Evolutionary conservation across 129 eudicot species (phyloP).

Genomic region (Smallanthus sonchifolius): DNA sequence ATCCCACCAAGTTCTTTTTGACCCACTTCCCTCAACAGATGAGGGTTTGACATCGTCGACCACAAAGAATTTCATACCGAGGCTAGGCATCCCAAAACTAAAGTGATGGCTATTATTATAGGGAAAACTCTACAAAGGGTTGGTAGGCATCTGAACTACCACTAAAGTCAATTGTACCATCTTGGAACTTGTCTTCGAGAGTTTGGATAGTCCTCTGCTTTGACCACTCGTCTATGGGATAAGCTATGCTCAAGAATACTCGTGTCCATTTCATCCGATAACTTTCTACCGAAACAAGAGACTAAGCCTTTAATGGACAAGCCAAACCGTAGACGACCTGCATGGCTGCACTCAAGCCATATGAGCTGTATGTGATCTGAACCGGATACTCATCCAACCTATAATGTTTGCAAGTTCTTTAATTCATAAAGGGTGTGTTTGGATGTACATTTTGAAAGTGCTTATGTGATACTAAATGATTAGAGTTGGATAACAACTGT

Average conservation of each 20-base stretch:
- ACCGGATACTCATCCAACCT: background rate
- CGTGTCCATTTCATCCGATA: background rate
- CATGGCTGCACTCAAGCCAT: background rate
- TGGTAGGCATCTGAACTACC: background rate
- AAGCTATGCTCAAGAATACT: background rate
- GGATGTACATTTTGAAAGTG: background rate
- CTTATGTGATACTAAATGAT: background rate
- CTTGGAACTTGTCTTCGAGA: background rate
- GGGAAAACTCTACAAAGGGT: too few relatives aligned
- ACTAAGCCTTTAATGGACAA: background rate
- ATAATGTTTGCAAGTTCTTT: background rate
- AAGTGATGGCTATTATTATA: too few relatives aligned
- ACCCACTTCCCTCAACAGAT: background rate
- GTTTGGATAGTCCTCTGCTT: background rate
- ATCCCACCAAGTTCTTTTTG: background rate
- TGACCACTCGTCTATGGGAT: background rate
- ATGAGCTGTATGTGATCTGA: background rate
- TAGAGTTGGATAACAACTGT: background rate
- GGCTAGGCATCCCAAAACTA: too few relatives aligned
- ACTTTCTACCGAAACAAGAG: background rate
- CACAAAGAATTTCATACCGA: background rate
- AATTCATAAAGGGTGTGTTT: background rate
- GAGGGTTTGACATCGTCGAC: background rate
- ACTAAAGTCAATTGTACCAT: background rate
- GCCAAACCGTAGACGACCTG: background rate